Evolutionary conservation across 352 stramenopile species (phyloP).

Genomic region (Globisporangium emineosum): DNA sequence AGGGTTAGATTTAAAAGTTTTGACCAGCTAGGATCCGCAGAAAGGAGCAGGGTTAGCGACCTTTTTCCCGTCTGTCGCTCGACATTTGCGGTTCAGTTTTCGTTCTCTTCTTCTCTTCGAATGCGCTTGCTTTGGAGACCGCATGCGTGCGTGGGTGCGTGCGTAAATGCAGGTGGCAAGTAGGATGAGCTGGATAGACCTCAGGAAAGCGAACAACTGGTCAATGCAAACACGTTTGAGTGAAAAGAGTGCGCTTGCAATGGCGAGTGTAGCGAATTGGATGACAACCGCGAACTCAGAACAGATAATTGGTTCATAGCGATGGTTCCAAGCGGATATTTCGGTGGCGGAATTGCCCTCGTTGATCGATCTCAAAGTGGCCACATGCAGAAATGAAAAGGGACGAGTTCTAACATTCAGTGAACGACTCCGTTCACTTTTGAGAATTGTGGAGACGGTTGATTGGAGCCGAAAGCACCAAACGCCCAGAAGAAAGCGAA

Average conservation of each 20-base stretch:
- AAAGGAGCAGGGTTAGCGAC: conserved; percentile 2
- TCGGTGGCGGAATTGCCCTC: neutral
- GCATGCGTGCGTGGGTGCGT: neutral
- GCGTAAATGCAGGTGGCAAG: neutral
- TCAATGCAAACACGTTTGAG: neutral
- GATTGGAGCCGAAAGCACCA: neutral
- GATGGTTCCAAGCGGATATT: too few species aligned
- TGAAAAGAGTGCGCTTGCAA: neutral
- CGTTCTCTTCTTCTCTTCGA: neutral
- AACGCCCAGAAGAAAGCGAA: neutral
- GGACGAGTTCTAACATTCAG: neutral
- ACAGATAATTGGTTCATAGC: neutral
- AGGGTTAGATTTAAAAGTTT: neutral
- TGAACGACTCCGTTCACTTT: neutral
- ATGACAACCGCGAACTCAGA: neutral
- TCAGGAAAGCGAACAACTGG: neutral
- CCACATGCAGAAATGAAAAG: neutral
- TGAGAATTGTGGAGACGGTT: neutral
- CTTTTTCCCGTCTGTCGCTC: neutral
- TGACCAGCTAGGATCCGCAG: conserved; percentile 1
- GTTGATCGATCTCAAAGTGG: neutral
- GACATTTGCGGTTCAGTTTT: neutral
- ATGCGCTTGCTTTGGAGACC: neutral
- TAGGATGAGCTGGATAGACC: neutral
- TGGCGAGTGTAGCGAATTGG: too few species aligned